Evolutionary conservation across 2,329 filamentous ascomycete genomes (phyloP), one percentile per base, ranked within the genome.

Genomic region (Diaporthe sp.): DNA sequence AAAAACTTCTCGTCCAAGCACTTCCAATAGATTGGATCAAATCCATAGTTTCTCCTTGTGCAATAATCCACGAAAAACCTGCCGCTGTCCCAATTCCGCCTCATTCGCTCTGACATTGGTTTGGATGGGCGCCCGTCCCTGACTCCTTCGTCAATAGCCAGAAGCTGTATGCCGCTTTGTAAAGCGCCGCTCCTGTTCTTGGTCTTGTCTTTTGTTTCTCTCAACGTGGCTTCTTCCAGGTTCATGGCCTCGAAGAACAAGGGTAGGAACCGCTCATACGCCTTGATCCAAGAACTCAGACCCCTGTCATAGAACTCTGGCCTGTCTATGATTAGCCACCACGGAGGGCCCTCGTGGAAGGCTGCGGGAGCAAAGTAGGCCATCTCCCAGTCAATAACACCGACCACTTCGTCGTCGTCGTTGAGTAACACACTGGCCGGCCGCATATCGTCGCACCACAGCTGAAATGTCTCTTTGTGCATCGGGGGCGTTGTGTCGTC

Each of bases 381-480:
- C 63, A 73, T 70, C 42, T 73, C 71, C 63, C 53, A 70, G 42
- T 73, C 71, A 22, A 73, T 56, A 2, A 73, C 55, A 12, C 71
- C 63, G 25, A 73, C 65, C 4, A 73, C 65, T 5, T 73, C 35
- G 51, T 47, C 10, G 8, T 69, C 7, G 12, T 55, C 71, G 42
- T 73, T 22, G 19, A 73, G 71, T 4, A 73, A 65, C 32, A 73
- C 71, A 15, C 65, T 73, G 19, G 22, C 39, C 3, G 63, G 63
- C 32, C 71, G 71, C 71, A 73, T 53, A 35, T 73, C 65, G n/a
- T 73, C 71, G 42, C 71, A 73, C 71, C 71, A 73, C 6, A 73
- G 32, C 65, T 70, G 59, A 53, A 70, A 70, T 3, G 19, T 17
- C 51, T 70, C 71, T 3, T 44, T n/a, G n/a, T 37, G 6, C 30